Evolutionary conservation across 2,329 filamentous ascomycete species (phyloP), one percentile per base, ranked within the genome.

Genomic region (Claviceps fusiformis): DNA sequence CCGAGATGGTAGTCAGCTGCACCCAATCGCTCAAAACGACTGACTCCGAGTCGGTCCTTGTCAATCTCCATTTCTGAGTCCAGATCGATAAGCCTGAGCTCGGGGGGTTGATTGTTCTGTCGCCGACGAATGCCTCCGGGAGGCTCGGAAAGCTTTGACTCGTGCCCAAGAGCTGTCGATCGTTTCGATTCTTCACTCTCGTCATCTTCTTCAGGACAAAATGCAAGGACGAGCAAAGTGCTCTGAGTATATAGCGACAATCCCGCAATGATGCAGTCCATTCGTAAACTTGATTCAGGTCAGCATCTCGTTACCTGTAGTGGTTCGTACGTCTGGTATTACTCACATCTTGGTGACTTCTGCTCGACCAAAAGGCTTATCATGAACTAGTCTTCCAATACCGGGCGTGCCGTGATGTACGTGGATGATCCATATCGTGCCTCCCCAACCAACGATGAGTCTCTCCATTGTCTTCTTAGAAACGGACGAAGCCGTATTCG

Each of bases 221-320:
- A 96, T 66, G 91, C 91, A 72, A 98, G 85, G 64, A 97, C 86
- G 63, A 95, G 81, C 70, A 98, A 79, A 62, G 95, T 78, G 66
- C 82, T 93, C 67, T 89, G 89, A 67, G 90, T 95, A 82, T 96
- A 97, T 71, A 98, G 79, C 60, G 92, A 95, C 70, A 98, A 86
- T 64, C 93, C 93, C 67, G 93, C 95, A 75, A 98, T 89, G 69
- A 95, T 90, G 76, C 93, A 97, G 74, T 98, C 93, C 71, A 93
- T 95, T 65, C 90, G 87, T 71, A 97, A 81, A 71, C 86, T 91
- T 19, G 31, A 8, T 17, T 2, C n/a, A 43, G 5, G 43, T 37
- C 43, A 54, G 52, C 41, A 33, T 10, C 9, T 35, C 39, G 49
- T 52, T 15, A 48, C 27, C 17, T 7, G 10, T 3, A n/a, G 5